Evolutionary conservation across 179 eudicot species (phyloP).

Genomic region (Camellia oleifera): DNA sequence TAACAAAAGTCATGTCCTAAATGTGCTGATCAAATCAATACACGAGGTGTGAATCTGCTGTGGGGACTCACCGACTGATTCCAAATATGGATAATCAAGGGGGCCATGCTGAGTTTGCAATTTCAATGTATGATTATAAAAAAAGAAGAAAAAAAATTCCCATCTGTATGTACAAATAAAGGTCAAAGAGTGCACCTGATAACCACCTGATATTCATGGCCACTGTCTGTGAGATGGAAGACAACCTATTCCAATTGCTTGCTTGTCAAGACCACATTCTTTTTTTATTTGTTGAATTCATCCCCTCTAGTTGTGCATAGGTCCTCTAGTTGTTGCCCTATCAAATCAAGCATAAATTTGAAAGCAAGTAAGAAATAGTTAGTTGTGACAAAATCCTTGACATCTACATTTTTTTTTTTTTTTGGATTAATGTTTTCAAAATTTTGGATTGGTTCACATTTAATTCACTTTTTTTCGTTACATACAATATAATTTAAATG

Average conservation of each 20-base stretch:
- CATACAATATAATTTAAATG: no score
- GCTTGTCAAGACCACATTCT: neutral
- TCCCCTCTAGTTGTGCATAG: neutral
- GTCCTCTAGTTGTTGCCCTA: neutral
- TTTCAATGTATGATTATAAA: neutral
- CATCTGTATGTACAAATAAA: neutral
- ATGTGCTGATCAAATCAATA: neutral
- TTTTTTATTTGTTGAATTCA: neutral
- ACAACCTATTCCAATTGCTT: slow-evolving; percentile 1
- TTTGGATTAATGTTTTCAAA: no score
- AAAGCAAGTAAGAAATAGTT: neutral
- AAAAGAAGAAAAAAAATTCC: neutral
- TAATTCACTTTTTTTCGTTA: no score
- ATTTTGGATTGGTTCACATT: no score
- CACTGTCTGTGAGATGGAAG: neutral
- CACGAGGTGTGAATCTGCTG: neutral
- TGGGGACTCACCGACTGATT: neutral
- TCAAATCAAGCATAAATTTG: neutral
- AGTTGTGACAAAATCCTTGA: no score
- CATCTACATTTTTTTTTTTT: no score
- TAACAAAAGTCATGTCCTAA: neutral
- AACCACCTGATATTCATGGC: neutral
- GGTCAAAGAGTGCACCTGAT: slow-evolving; percentile 10
- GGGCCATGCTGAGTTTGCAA: slow-evolving; percentile 5
- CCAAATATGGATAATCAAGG: neutral